Evolutionary conservation across 495 filamentous ascomycete genomes (phyloP).

Genomic region (Rhypophila decipiens): DNA sequence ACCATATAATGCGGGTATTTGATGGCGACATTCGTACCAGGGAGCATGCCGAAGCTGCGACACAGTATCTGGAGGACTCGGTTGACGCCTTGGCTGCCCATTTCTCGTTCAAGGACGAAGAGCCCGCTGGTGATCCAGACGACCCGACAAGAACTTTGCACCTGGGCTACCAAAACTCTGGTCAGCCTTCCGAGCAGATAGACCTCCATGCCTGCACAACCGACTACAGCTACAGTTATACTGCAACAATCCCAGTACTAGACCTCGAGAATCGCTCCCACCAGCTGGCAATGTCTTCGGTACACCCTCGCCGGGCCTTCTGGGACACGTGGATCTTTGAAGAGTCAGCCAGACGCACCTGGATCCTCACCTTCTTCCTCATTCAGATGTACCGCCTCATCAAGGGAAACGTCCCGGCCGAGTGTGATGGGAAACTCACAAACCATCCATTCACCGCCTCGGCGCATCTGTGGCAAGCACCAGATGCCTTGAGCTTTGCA

Average conservation of each 20-base stretch:
- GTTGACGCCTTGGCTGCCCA: conserved; percentile 21
- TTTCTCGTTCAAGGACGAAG: conserved; percentile 10
- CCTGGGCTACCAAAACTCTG: no score
- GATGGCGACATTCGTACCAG: conserved; percentile 41
- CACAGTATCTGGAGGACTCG: conserved; percentile 28
- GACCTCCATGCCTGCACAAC: background rate
- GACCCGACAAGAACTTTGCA: no score
- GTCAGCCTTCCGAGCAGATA: background rate
- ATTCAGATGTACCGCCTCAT: conserved; percentile 31
- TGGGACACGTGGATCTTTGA: conserved; percentile 41
- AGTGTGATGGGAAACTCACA: conserved; percentile 31
- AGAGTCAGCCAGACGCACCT: conserved; percentile 43
- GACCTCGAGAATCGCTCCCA: conserved; percentile 19
- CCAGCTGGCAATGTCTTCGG: no score
- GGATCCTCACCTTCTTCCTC: conserved; percentile 36
- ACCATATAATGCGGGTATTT: conserved; percentile 50
- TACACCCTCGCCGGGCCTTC: conserved; percentile 27
- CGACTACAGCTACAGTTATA: background rate
- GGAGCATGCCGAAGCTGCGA: conserved; percentile 29
- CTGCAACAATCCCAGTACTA: conserved; percentile 19
- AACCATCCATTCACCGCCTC: conserved; percentile 40
- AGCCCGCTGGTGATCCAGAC: background rate
- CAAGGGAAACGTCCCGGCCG: conserved; percentile 15
- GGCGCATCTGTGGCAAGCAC: conserved; percentile 42
- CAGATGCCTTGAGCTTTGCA: conserved; percentile 38